phyloP scores from a whole-genome alignment of 352 stramenopile genomes.

The Globisporangium splendens region DNA sequence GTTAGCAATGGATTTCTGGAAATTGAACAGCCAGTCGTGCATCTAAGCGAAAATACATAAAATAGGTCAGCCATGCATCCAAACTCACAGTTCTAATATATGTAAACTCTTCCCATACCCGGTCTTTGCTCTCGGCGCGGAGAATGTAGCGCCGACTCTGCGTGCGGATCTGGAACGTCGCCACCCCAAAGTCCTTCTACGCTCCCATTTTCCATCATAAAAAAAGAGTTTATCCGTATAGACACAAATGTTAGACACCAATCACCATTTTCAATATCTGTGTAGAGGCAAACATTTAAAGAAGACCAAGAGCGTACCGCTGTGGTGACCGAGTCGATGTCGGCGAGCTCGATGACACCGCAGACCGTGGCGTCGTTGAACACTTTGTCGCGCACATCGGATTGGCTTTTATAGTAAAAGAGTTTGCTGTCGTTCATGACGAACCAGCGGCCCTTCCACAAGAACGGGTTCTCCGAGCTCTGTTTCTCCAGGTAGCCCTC shows the following conservation, averaged over 20 bases:
- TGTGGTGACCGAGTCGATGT: conserved; percentile 81
- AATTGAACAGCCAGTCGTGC: conserved; percentile 89
- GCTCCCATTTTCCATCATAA: background rate
- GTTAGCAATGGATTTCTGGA: conserved; percentile 87
- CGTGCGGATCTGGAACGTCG: conserved; percentile 81
- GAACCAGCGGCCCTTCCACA: conserved; percentile 83
- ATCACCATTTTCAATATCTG: too few relatives aligned
- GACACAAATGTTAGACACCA: too few relatives aligned
- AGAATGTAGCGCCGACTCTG: conserved; percentile 75
- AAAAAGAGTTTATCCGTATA: background rate
- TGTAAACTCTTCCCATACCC: conserved; percentile 24
- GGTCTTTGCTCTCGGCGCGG: conserved; percentile 78
- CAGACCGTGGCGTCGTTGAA: conserved; percentile 55
- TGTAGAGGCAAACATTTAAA: too few relatives aligned
- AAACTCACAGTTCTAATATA: background rate
- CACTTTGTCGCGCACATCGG: conserved; percentile 56
- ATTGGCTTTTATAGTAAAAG: conserved; percentile 74
- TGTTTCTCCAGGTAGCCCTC: conserved; percentile 82
- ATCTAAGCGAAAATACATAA: conserved; percentile 36
- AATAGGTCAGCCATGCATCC: background rate
- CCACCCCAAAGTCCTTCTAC: conserved; percentile 81
- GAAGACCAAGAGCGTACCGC: conserved; percentile 65
- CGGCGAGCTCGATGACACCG: conserved; percentile 75
- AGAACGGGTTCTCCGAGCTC: conserved; percentile 58
- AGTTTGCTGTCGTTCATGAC: conserved; percentile 84